These are phyloP conservation scores for Thelephora aurantiotincta DNA, from an alignment of 768 basidiomycete genomes.

Conservation along the genomic window DNA sequence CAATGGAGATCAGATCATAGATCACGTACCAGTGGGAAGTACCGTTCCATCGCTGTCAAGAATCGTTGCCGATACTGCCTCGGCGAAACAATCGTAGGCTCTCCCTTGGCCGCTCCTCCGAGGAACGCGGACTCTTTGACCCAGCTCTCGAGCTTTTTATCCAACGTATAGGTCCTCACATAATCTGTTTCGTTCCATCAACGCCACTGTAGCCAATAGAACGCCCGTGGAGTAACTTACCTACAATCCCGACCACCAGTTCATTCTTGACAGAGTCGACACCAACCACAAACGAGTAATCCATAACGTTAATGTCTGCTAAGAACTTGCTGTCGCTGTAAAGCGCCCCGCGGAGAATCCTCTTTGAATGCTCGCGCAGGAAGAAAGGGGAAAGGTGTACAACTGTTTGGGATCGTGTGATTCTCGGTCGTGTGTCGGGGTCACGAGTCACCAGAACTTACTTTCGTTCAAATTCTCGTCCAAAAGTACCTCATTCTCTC, in stretches of 20 bases:
- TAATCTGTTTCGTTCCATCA: conserved; percentile 46
- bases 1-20: background rate
- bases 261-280: conserved; percentile 84
- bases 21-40: conserved; percentile 63
- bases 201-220: background rate
- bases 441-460: conserved; percentile 15
- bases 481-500: conserved; percentile 85
- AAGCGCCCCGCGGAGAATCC: conserved; percentile 78
- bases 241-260: conserved; percentile 93
- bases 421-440: conserved; percentile 5
- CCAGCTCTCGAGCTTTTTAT: conserved; percentile 97
- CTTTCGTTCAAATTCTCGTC: conserved; percentile 95
- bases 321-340: conserved; percentile 95
- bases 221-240: conserved; percentile 30
- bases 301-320: conserved; percentile 91
- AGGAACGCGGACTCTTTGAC: conserved; percentile 91
- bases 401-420: conserved; percentile 26
- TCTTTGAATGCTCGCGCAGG: conserved; percentile 91
- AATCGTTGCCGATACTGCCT: conserved; percentile 88
- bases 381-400: conserved; percentile 84
- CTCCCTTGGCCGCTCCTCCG: conserved; percentile 69
- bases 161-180: conserved; percentile 94
- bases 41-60: conserved; percentile 78
- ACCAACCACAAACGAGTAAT: conserved; percentile 92
- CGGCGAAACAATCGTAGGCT: conserved; percentile 94